These are phyloP conservation scores for Coleophoma eucalyptorum DNA, from an alignment of 2,329 filamentous ascomycete genomes.

Conservation along the genomic window DNA sequence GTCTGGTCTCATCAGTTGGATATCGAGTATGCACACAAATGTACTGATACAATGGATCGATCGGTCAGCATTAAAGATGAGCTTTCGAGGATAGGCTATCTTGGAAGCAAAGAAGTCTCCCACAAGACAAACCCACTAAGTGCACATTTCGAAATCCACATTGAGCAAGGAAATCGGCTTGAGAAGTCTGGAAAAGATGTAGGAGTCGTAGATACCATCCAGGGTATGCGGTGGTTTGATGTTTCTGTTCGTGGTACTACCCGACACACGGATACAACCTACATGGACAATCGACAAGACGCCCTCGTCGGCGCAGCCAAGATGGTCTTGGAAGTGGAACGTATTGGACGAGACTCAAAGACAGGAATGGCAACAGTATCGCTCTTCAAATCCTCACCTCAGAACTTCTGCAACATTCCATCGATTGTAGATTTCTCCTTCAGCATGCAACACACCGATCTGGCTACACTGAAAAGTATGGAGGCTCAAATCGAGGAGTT, in stretches of 20 bases:
- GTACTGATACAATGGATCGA: slow-evolving; percentile 54
- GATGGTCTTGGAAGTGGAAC: slow-evolving; percentile 61
- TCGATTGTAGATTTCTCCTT: slow-evolving; percentile 61
- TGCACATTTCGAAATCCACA: slow-evolving; percentile 77
- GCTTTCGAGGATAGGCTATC: slow-evolving; percentile 65
- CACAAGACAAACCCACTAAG: slow-evolving; percentile 58
- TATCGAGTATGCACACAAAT: slow-evolving; percentile 53
- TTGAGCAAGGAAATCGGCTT: slow-evolving; percentile 72
- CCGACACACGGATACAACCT: slow-evolving; percentile 9
- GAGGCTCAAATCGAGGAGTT: slow-evolving; percentile 50
- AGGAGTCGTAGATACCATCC: slow-evolving; percentile 66
- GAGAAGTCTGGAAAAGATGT: slow-evolving; percentile 59
- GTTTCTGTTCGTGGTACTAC: slow-evolving; percentile 48
- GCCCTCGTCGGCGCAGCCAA: slow-evolving; percentile 60
- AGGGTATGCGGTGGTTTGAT: slow-evolving; percentile 71
- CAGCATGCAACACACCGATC: slow-evolving; percentile 56
- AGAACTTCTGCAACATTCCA: slow-evolving; percentile 68
- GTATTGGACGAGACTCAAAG: slow-evolving; percentile 50
- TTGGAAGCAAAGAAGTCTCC: slow-evolving; percentile 52
- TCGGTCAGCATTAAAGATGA: slow-evolving; percentile 34
- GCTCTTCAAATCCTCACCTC: slow-evolving; percentile 59
- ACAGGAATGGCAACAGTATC: slow-evolving; percentile 62
- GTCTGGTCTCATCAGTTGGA: slow-evolving; percentile 70
- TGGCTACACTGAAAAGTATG: slow-evolving; percentile 49
- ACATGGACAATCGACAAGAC: slow-evolving; percentile 58